Percentiles rank a stretch among this genome's conserved stretches.
Conservation (phyloP, 306 rosid genomes). For the Acacia crassicarpa region DNA sequence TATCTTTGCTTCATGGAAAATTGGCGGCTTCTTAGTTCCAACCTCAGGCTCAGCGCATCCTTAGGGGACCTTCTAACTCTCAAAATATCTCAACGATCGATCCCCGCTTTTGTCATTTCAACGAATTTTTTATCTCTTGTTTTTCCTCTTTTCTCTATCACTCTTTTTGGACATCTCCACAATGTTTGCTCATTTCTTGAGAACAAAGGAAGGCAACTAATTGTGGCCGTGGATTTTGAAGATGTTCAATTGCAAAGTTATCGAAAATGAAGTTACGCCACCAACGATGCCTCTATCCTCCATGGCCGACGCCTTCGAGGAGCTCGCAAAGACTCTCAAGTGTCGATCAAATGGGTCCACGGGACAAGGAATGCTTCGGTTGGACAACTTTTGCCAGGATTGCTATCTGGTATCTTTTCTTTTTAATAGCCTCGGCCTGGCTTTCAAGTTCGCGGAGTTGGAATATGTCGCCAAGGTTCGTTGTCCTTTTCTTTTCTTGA, state of each 20-base stretch:
- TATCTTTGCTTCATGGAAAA: not conserved
- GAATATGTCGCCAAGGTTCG: slow-evolving; percentile 87
- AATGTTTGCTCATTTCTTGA: not conserved
- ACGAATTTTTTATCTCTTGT: not conserved
- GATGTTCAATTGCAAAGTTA: slow-evolving; percentile 27
- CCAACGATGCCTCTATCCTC: slow-evolving; percentile 54
- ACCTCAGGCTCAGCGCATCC: slow-evolving; percentile 33
- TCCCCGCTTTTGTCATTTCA: not conserved
- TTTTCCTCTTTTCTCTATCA: not conserved
- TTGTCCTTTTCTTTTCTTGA: not conserved
- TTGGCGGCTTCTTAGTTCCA: not conserved
- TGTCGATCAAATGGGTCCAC: slow-evolving; percentile 4
- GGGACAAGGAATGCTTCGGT: slow-evolving; percentile 31
- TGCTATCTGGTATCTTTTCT: slow-evolving; percentile 71
- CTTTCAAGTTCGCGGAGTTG: slow-evolving; percentile 93
- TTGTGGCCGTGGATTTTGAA: not conserved
- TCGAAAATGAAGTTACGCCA: slow-evolving; percentile 12
- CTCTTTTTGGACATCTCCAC: not conserved
- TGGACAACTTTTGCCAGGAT: slow-evolving; percentile 63
- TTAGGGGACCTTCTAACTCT: slow-evolving; percentile 14
- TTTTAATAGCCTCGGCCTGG: slow-evolving; percentile 79
- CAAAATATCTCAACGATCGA: not conserved
- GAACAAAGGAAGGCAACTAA: not conserved
- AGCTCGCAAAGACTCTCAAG: slow-evolving; percentile 34
- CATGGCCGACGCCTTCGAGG: slow-evolving; percentile 78